These are phyloP conservation scores for Phyllosticta citribraziliensis DNA, from an alignment of 2,329 filamentous ascomycete genomes.

Conservation along the genomic window DNA sequence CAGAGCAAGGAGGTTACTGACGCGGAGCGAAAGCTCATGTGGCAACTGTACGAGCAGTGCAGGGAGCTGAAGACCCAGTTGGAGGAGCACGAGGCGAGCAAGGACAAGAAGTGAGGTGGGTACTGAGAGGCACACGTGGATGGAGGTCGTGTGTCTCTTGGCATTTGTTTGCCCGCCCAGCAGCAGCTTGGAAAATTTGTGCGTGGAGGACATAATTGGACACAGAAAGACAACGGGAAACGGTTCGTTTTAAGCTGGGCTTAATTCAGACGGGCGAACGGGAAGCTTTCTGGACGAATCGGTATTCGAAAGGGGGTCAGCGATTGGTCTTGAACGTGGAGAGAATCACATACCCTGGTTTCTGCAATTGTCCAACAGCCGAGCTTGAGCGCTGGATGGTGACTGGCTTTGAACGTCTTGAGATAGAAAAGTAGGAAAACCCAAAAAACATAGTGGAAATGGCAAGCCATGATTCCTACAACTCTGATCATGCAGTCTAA, in stretches of 20 bases:
- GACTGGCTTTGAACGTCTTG: not conserved
- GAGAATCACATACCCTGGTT: not conserved
- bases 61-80: not conserved
- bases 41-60: not conserved
- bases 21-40: not conserved
- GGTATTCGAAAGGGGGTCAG: not conserved
- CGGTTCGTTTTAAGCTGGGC: not conserved
- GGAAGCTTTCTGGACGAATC: not conserved
- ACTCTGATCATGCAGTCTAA: not conserved
- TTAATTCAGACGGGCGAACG: not conserved
- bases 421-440: not conserved
- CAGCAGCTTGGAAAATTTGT: not conserved
- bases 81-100: not conserved
- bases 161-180: not conserved
- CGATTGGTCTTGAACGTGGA: not conserved
- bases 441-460: not conserved
- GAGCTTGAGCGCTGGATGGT: not conserved
- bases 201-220: not conserved
- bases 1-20: not conserved
- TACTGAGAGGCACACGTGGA: not conserved
- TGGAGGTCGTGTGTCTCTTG: not conserved
- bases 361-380: not conserved
- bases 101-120: not conserved
- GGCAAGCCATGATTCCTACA: not conserved
- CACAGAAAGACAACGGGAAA: not conserved